Evolutionary conservation across 352 stramenopile species (phyloP), one percentile per base, ranked within the genome.

Genomic region (Pilasporangium apinafurcum): DNA sequence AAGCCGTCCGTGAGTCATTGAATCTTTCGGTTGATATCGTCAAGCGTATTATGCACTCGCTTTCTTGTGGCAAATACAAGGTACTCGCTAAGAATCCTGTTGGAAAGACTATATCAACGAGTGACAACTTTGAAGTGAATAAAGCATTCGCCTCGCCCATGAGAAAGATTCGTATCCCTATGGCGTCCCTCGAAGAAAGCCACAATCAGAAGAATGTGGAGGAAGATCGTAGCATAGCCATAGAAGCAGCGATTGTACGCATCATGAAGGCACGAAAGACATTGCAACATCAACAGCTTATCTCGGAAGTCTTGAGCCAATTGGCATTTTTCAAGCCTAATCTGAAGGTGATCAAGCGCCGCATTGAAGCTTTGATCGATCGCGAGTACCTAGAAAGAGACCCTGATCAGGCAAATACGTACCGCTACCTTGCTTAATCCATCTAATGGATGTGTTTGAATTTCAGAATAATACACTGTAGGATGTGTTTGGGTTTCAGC

Each of bases 211-310:
- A 99, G 70, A 82, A 95, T 37, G 94, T 99, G 4, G 93, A 99
- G 62, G 96, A 98, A 59, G 86, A 97, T 48, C 75, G 88, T 30
- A 88, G 86, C 49, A 97, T 98, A 70, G 95, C 96, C 16, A 99
- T 99, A 62, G 97, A 99, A 78, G 97, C 97, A 29, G 95, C 96
- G 10, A 98, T 99, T 58, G 97, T 99, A 31, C 92, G 97, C 64
- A 99, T 99, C 72, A 99, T 99, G 97, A 99, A 99, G 75, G 95
- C 95, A 16, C 74, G 95, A 48, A 98, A 98, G 69, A 97, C 92
- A 25, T 71, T 99, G 44, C 77, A 95, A 44, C 96, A 99, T 65
- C 93, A 98, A 62, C 90, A 99, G 62, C 82, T 99, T 10, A 88
- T 99, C 34, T 97, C 96, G 28, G 96, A 99, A 68, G 96, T 99